Percentiles rank a stretch among this genome's conserved stretches.
These are phyloP conservation scores for Saccharomycopsis fermentans DNA, from an alignment of 805 yeast genomes.

Conservation along the genomic window DNA sequence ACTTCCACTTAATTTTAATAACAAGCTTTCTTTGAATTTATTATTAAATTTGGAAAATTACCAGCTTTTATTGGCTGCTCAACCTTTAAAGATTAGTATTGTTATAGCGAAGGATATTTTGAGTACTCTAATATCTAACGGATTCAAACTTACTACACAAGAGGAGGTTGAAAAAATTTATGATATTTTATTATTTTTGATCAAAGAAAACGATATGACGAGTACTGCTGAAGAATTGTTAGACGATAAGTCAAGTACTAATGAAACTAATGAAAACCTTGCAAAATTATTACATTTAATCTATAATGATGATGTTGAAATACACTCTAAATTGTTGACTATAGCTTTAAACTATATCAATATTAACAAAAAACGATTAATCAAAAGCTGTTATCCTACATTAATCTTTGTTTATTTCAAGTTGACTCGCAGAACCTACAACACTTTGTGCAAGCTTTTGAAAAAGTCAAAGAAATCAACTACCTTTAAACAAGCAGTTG, in stretches of 20 bases:
- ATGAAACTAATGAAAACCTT: conserved; percentile 25
- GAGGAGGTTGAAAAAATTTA: conserved; percentile 53
- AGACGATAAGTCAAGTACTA: conserved; percentile 20
- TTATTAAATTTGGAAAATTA: conserved; percentile 40
- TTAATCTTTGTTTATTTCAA: conserved; percentile 52
- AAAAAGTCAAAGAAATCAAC: conserved; percentile 20
- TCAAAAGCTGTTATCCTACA: conserved; percentile 66
- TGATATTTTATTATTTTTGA: conserved; percentile 45
- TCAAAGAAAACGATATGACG: conserved; percentile 27
- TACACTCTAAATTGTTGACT: conserved; percentile 36
- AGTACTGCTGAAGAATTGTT: conserved; percentile 20
- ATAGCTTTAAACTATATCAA: conserved; percentile 36
- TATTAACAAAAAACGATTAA: conserved; percentile 43
- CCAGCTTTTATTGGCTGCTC: conserved; percentile 43
- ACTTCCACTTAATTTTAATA: conserved; percentile 35
- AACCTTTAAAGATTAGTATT: conserved; percentile 42
- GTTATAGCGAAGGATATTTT: conserved; percentile 52
- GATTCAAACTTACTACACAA: conserved; percentile 28
- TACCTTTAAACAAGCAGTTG: conserved; percentile 16
- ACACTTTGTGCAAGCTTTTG: conserved; percentile 21
- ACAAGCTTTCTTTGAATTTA: conserved; percentile 15
- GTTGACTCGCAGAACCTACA: conserved; percentile 41
- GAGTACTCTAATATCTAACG: conserved; percentile 38
- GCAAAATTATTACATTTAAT: conserved; percentile 64
- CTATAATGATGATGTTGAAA: conserved; percentile 36